Evolutionary conservation across 2,329 filamentous ascomycete genomes (phyloP), one percentile per base, ranked within the genome.

Genomic region (Domatiomyces catenatus): DNA sequence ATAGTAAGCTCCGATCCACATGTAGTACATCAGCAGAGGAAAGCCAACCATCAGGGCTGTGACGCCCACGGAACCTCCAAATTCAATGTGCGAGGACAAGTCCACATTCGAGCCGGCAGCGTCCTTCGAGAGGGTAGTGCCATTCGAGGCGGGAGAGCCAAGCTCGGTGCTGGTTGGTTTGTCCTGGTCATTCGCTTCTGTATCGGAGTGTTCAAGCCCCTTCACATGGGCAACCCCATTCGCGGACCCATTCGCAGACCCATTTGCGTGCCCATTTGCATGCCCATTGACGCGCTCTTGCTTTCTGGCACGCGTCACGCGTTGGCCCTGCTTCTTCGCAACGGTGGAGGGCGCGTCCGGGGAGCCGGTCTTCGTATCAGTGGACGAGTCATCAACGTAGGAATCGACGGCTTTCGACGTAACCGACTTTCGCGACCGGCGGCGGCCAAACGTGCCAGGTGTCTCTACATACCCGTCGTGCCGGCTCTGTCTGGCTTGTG

Each of bases 11-110:
- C 92, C 92, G 67, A 94, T 82, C 89, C 89, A 96, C 89, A 98
- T 94, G 71, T 95, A 96, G 77, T 86, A 95, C 90, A 96, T 96
- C 60, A 98, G 76, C 39, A 82, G 55, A n/a, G 92, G 92, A 69
- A 96, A 98, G 45, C 84, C 80, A 55, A 88, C 75, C 87, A 96
- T 96, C 79, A 95, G 88, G 58, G 77, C 72, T 15, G 77, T 69
- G 43, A 89, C 83, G 50, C 92, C 90, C n/a, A 76, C 64, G 2
- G 86, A 81, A 52, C 92, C 92, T 56, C 90, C 90, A 64, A 96
- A 98, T 65, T 98, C 93, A 57, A 75, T 75, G 55, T 77, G 67
- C 46, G 74, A 74, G 49, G 71, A 72, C 50, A 66, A 66, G 56
- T 72, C 70, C 52, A 71, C 57, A 55, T 66, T 70, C 49, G 67